Evolutionary conservation across 2,329 filamentous ascomycete species (phyloP).

Genomic region (Metarhizium album): DNA sequence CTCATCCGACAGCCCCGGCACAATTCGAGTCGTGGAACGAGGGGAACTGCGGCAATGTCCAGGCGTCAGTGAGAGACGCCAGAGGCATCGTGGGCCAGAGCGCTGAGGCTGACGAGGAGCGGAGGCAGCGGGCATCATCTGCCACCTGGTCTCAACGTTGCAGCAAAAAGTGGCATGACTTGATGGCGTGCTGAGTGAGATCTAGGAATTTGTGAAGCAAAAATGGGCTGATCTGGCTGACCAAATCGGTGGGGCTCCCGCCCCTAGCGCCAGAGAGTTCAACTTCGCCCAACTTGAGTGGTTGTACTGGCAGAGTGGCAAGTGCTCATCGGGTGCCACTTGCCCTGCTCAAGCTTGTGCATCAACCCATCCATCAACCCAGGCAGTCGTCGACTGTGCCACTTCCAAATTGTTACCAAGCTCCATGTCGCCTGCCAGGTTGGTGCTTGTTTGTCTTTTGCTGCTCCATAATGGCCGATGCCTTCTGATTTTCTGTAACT

Average conservation of each 20-base stretch:
- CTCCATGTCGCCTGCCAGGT: too few relatives aligned
- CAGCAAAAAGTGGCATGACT: conserved; percentile 25
- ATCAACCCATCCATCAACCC: too few relatives aligned
- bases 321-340: too few relatives aligned
- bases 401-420: too few relatives aligned
- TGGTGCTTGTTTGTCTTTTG: not conserved
- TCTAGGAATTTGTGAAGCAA: conserved; percentile 21
- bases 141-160: conserved; percentile 1
- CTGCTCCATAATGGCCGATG: too few relatives aligned
- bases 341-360: too few relatives aligned
- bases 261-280: conserved; percentile 2
- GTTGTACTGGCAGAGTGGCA: too few relatives aligned
- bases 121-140: conserved; percentile 2
- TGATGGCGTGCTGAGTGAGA: conserved; percentile 17
- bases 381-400: too few relatives aligned
- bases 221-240: conserved; percentile 25
- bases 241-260: conserved; percentile 6
- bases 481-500: too few relatives aligned
- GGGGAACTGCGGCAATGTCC: not conserved
- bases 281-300: not conserved
- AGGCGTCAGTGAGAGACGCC: not conserved
- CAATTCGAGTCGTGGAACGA: not conserved
- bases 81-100: not conserved
- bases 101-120: conserved; percentile 1
- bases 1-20: not conserved